A percentile compares a stretch with the other conserved stretches of the same genome.
Evolutionary conservation across 2,329 filamentous ascomycete genomes (phyloP).

Genomic region (Cytospora piceae): DNA sequence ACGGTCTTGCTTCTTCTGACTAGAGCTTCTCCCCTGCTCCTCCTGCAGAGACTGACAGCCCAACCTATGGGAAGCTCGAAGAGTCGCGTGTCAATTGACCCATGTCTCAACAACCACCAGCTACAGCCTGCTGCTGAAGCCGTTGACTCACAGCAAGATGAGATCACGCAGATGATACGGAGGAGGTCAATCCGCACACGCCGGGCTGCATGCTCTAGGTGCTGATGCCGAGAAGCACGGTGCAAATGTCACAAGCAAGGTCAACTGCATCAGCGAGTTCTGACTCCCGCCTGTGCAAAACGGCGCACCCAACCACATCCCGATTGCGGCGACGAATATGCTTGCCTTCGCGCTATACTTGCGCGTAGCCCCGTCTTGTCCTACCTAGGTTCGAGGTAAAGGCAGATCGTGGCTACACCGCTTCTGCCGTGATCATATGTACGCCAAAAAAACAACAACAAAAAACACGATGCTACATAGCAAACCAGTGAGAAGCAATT

Average conservation of each 20-base stretch:
- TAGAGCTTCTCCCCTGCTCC: not conserved
- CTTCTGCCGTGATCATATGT: not conserved
- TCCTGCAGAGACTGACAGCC: not conserved
- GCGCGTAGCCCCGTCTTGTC: conserved; percentile 12
- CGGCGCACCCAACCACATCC: not conserved
- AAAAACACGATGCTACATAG: conserved; percentile 4
- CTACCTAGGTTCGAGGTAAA: conserved; percentile 8
- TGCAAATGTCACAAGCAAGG: not conserved
- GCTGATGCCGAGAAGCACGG: not conserved
- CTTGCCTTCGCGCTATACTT: conserved; percentile 7
- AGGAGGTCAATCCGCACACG: not conserved
- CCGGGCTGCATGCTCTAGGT: not conserved
- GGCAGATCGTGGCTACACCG: conserved; percentile 11
- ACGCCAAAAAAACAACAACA: conserved; percentile 1
- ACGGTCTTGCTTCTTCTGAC: conserved; percentile 15
- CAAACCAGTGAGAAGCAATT: conserved; percentile 5
- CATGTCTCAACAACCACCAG: conserved; percentile 17
- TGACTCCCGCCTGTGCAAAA: not conserved
- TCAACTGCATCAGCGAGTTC: not conserved
- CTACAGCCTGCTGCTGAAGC: not conserved
- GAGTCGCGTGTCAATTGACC: conserved; percentile 21
- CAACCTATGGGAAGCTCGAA: conserved; percentile 15
- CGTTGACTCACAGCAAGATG: conserved; percentile 9
- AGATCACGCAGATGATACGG: not conserved
- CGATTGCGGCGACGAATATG: not conserved